Evolutionary conservation across 2,329 filamentous ascomycete species (phyloP).

Genomic region (Hypoxylon sp.): DNA sequence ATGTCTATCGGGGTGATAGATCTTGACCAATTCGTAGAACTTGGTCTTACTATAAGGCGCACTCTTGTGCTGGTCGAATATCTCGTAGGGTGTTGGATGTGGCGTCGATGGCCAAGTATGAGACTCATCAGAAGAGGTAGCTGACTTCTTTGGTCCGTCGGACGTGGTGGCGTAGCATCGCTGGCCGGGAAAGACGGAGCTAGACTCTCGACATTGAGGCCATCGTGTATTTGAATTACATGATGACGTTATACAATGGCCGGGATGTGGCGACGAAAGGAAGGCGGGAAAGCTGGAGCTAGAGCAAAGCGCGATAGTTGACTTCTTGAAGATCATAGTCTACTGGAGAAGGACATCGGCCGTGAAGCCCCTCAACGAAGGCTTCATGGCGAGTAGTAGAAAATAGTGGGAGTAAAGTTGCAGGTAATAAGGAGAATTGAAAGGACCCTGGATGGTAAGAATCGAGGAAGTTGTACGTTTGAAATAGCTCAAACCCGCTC

Average conservation of each 20-base stretch:
- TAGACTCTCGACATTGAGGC: constrained; percentile 13
- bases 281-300: constrained; percentile 42
- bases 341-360: constrained; percentile 38
- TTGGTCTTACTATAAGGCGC: constrained; percentile 84
- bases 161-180: constrained; percentile 51
- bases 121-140: constrained; percentile 37
- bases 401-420: not conserved
- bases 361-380: constrained; percentile 38
- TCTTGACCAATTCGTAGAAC: constrained; percentile 93
- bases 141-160: constrained; percentile 41
- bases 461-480: constrained; percentile 17
- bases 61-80: constrained; percentile 73
- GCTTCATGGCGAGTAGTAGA: constrained; percentile 36
- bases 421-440: constrained; percentile 1
- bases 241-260: constrained; percentile 49
- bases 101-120: constrained; percentile 63
- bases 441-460: constrained; percentile 5
- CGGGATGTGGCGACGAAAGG: constrained; percentile 41
- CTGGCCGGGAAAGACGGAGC: not conserved
- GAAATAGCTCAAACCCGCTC: constrained; percentile 44
- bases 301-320: constrained; percentile 51
- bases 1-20: constrained; percentile 90
- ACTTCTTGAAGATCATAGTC: constrained; percentile 53
- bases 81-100: constrained; percentile 88
- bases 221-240: constrained; percentile 35